Conservation (phyloP, 768 basidiomycete species). For the Tylopilus vinaceipallidus region DNA sequence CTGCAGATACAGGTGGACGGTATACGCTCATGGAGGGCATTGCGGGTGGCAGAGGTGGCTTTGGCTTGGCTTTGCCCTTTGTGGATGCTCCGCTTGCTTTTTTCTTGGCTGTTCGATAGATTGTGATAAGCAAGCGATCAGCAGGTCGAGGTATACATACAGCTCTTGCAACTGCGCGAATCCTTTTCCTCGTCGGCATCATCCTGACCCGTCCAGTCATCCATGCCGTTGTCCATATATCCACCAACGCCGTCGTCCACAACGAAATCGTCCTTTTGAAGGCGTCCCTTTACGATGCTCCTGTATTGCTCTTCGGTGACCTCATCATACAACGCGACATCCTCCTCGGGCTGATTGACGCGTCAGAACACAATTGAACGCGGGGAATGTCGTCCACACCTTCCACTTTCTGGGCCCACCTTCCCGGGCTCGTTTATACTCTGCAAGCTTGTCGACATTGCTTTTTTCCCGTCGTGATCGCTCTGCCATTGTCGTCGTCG, state of each 20-base stretch:
- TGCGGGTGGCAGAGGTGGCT: constrained; percentile 46
- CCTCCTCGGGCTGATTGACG: constrained; percentile 46
- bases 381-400: constrained; percentile 35
- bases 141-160: constrained; percentile 27
- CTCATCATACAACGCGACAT: constrained; percentile 79
- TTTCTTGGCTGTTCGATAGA: constrained; percentile 27
- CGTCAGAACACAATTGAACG: constrained; percentile 18
- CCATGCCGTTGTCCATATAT: constrained; percentile 96
- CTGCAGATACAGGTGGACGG: constrained; percentile 68
- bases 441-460: constrained; percentile 48
- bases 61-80: constrained; percentile 43
- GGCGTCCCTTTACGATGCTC: constrained; percentile 75
- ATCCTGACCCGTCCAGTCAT: constrained; percentile 76
- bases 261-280: constrained; percentile 91
- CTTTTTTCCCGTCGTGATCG: constrained; percentile 27
- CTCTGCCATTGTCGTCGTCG: constrained; percentile 22
- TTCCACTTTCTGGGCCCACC: constrained; percentile 59
- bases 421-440: constrained; percentile 57
- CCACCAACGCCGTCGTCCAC: constrained; percentile 90
- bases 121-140: background rate
- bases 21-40: constrained; percentile 77
- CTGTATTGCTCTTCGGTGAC: constrained; percentile 89
- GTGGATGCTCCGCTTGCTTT: constrained; percentile 13
- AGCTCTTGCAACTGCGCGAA: constrained; percentile 37
- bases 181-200: constrained; percentile 45